Base-by-base conservation (phyloP, 306 rosid species). In the Acacia crassicarpa region DNA sequence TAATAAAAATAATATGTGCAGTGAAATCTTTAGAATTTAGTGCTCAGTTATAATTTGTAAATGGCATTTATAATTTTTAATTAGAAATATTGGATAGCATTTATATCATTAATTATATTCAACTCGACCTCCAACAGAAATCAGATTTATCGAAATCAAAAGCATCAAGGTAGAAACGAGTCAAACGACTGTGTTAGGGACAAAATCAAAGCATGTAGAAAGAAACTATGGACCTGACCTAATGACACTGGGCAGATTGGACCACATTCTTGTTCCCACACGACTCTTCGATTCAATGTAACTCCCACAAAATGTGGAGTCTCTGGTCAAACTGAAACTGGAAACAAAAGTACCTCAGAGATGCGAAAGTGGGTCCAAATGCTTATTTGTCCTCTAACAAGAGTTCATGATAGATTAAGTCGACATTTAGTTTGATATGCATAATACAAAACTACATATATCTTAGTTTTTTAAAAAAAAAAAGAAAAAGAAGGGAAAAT, bases 261-360 rank as follows among this genome's bases (percentile, higher is more conserved):
- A 49, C n/a, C 43, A 61, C 16, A 44, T 17, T 9, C 53, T 23
- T 48, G 58, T 49, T 71, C 59, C 32, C 72, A 83, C 61, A 78
- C 67, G 86, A 62, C 79, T 83, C 82, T 72, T 38, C 59, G 41
- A 76, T 59, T 61, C 75, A 27, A 27, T 27, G 27, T 27, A 27
- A 27, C 27, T 27, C 27, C 27, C 27, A 75, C 48, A 58, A 56
- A 12, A 77, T 75, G 27, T 62, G 68, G 74, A 58, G 74, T 70
- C 76, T 65, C 15, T 20, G 75, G 85, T 85, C 87, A 81, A 81
- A 72, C 14, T 56, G 30, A 62, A 58, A 25, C 54, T 22, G 75
- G 54, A 8, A 17, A 25, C 76, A 45, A 33, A 67, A 82, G 19
- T 68, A 32, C 44, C 15, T 9, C 19, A 67, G 33, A 67, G 12